A percentile compares a stretch with the other conserved stretches of the same genome.
Conservation (phyloP, 148 eudicot genomes). For the Salicornia ramosissima region DNA sequence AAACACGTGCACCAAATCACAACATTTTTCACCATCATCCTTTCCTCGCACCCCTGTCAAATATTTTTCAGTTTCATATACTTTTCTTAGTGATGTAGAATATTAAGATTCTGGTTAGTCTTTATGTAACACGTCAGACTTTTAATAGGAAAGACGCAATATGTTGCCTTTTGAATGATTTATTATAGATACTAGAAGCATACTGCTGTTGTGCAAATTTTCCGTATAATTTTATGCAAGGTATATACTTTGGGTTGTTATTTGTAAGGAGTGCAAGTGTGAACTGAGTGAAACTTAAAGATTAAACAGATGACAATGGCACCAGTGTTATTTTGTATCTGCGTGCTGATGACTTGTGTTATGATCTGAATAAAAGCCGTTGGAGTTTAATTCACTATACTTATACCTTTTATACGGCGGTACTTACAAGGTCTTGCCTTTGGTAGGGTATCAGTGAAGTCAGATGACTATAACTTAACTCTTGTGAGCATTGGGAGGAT, state of each 20-base stretch:
- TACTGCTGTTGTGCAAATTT: not conserved
- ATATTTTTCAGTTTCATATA: too few species aligned
- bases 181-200: not conserved
- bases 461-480: not conserved
- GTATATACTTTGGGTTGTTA: not conserved
- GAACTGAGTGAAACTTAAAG: not conserved
- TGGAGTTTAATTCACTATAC: not conserved
- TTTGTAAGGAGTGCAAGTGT: not conserved
- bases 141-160: not conserved
- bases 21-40: too few species aligned
- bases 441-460: not conserved
- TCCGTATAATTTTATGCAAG: not conserved
- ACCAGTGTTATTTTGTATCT: not conserved
- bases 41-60: too few species aligned
- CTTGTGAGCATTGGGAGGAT: not conserved
- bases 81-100: not conserved
- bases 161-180: not conserved
- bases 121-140: not conserved
- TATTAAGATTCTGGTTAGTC: not conserved
- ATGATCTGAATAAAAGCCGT: not conserved
- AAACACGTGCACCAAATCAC: too few species aligned
- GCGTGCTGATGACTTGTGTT: not conserved
- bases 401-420: not conserved
- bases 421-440: not conserved
- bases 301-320: not conserved